Evolutionary conservation across 176 grass and related monocot species (phyloP).

Genomic region (Guadua angustifolia): DNA sequence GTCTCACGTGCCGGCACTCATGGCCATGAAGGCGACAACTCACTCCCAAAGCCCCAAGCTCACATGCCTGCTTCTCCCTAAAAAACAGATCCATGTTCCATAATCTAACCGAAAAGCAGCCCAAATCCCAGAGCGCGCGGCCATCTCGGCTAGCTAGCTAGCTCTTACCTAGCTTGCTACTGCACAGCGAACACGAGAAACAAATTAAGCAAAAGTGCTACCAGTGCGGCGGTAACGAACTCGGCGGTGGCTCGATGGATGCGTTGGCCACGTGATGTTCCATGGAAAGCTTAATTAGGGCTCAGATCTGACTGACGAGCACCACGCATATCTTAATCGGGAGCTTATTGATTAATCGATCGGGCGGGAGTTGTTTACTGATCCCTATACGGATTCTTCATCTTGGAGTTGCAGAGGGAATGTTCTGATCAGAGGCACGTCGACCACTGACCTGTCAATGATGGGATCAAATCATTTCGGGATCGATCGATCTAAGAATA

Average conservation of each 20-base stretch:
- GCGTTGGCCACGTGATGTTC: conserved; percentile 56
- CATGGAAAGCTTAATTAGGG: background rate
- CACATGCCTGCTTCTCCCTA: conserved; percentile 49
- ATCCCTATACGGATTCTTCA: conserved; percentile 57
- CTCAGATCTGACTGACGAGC: conserved; percentile 41
- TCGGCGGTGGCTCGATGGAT: conserved; percentile 27
- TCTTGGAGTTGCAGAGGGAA: conserved; percentile 54
- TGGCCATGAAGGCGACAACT: conserved; percentile 51
- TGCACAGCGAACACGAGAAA: conserved; percentile 12
- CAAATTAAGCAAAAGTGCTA: conserved; percentile 1
- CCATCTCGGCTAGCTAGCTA: background rate
- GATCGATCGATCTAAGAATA: background rate
- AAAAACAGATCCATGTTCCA: conserved; percentile 56
- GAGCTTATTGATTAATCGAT: conserved; percentile 1
- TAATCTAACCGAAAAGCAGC: conserved; percentile 27
- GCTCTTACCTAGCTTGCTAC: background rate
- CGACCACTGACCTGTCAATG: conserved; percentile 23
- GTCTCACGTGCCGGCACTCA: conserved; percentile 47
- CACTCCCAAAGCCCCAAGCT: conserved; percentile 42
- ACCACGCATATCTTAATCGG: conserved; percentile 4
- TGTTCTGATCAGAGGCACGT: conserved; percentile 50
- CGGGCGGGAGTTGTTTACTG: conserved; percentile 39
- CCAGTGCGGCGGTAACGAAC: background rate
- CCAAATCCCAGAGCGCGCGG: background rate
- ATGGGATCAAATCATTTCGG: conserved; percentile 19